Evolutionary conservation across 2,329 filamentous ascomycete species (phyloP), one percentile per base, ranked within the genome.

Genomic region (Elsinoe necatrix): DNA sequence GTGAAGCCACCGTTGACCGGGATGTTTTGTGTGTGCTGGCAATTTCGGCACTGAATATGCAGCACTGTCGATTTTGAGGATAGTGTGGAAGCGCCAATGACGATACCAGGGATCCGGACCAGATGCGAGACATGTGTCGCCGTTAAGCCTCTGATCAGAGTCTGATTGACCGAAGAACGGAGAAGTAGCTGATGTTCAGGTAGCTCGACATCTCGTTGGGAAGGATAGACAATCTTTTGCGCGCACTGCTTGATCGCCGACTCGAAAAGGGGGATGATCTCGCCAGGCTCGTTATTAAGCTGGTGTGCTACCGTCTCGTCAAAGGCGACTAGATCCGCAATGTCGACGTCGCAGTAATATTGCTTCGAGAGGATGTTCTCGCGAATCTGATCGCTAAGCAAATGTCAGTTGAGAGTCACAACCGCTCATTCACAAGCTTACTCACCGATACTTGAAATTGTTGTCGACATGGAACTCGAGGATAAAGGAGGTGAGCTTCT

Each of bases 51-150:
- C 71, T 95, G 84, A 54, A 98, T 86, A 60, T 87, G 81, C 21
- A 98, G 78, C 23, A 84, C 78, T 5, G 90, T 96, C 4, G 93
- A 89, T 76, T 98, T 97, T 11, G 92, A 97, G 1, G 91, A 95
- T 71, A 97, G 86, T 16, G 95, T 95, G 0, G 92, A 96, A 47
- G 93, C 93, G 47, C 93, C 92, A 62, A 98, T 98, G 59, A 98
- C 89, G 62, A 98, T 98, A 52, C 93, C 95, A 0, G 93, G 93
- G 57, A 98, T 95, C 57, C 92, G 84, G 37, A 98, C 92, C n/a
- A 98, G 85, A 64, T 90, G 85, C 4, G 92, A 90, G 63, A 98
- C 95, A 61, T 89, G 92, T 61, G 87, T 86, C 7, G 93, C 95
- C 65, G 95, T 93, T 37, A 98, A 81, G 63, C 96, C 90, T 62